A percentile compares a stretch with the other conserved stretches of the same genome.
Evolutionary conservation across 495 filamentous ascomycete species (phyloP).

Genomic region (Viridothelium virens): DNA sequence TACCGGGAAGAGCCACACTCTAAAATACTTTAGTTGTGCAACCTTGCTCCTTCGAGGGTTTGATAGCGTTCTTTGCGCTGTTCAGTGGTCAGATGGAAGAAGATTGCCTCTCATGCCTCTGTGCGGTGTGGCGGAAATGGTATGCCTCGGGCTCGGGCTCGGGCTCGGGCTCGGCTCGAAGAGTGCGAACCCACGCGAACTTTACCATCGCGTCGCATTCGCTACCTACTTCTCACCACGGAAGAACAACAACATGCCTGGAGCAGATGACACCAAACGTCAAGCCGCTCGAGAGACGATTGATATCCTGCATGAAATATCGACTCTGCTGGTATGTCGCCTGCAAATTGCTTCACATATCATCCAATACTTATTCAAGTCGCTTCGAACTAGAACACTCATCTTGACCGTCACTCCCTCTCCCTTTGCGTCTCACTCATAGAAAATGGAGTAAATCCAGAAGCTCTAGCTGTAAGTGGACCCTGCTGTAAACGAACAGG

Average conservation of each 20-base stretch:
- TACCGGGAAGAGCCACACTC: not conserved
- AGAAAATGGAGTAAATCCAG: slow-evolving; percentile 94
- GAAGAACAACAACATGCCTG: slow-evolving; percentile 15
- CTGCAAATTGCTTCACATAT: slow-evolving; percentile 12
- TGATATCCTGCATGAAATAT: slow-evolving; percentile 91
- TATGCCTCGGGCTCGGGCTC: not conserved
- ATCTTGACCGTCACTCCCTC: slow-evolving; percentile 80
- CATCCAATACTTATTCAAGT: slow-evolving; percentile 12
- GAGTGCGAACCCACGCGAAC: not conserved
- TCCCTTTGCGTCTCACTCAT: slow-evolving; percentile 93
- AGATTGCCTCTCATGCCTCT: not conserved
- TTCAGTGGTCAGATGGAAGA: not conserved
- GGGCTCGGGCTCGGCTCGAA: too few species aligned
- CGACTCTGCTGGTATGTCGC: slow-evolving; percentile 64
- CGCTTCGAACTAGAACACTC: slow-evolving; percentile 60
- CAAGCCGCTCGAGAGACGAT: slow-evolving; percentile 91
- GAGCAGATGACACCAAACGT: slow-evolving; percentile 56
- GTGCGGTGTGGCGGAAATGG: not conserved
- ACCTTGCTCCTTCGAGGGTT: too few species aligned
- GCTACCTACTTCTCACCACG: not conserved
- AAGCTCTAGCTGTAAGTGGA: slow-evolving; percentile 75
- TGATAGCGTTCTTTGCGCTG: too few species aligned
- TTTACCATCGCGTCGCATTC: not conserved
- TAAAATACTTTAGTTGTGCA: not conserved
- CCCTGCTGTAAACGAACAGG: not conserved